phyloP scores from a whole-genome alignment of 257 asterid genomes.

The Anisodus acutangulus region DNA sequence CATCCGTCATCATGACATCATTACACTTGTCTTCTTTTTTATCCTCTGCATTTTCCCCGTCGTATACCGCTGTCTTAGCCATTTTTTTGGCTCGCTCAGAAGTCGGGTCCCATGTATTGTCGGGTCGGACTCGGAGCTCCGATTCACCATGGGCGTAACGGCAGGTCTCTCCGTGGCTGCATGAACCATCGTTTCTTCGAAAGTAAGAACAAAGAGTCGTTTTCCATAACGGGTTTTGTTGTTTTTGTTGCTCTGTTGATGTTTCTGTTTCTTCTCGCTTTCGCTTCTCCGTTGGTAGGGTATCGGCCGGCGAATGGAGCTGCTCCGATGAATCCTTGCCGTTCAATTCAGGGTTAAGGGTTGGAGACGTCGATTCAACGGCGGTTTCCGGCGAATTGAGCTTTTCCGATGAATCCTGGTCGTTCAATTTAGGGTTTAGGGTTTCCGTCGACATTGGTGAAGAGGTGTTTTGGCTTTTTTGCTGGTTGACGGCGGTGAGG shows the following conservation, averaged over 20 bases:
- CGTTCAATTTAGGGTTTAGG: neutral
- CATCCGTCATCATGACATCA: constrained; percentile 91
- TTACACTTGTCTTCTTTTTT: constrained; percentile 31
- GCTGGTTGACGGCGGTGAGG: too few relatives aligned
- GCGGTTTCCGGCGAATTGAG: constrained; percentile 19
- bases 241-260: neutral
- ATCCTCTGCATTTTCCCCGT: constrained; percentile 27
- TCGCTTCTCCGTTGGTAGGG: constrained; percentile 65
- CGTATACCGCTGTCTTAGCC: constrained; percentile 45
- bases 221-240: constrained; percentile 72
- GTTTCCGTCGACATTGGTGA: constrained; percentile 45
- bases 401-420: neutral
- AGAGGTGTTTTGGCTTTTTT: too few relatives aligned
- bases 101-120: constrained; percentile 92
- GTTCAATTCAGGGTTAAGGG: neutral
- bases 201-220: constrained; percentile 90
- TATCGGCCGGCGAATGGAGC: constrained; percentile 34
- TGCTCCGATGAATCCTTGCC: neutral
- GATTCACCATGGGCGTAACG: constrained; percentile 66
- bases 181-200: constrained; percentile 55
- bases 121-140: constrained; percentile 85
- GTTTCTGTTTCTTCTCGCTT: constrained; percentile 54
- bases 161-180: constrained; percentile 89
- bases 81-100: constrained; percentile 84
- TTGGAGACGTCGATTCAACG: neutral